phyloP scores from a whole-genome alignment of 2,329 filamentous ascomycete genomes.

The Hymenoscyphus infarciens region DNA sequence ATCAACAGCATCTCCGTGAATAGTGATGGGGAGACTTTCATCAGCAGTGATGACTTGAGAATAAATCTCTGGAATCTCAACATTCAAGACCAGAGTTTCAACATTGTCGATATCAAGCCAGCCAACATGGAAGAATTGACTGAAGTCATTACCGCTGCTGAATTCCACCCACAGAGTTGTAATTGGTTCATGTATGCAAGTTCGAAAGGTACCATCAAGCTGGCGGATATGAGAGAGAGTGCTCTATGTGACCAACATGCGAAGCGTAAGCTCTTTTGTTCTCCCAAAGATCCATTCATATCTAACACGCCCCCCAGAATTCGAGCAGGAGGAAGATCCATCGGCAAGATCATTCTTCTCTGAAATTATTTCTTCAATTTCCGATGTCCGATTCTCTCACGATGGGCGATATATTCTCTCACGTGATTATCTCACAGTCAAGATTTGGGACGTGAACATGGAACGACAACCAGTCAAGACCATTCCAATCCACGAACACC shows the following conservation, averaged over 20 bases:
- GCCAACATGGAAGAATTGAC: constrained; percentile 99
- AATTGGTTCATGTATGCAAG: constrained; percentile 99
- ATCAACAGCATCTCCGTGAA: constrained; percentile 99
- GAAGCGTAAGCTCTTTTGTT: constrained; percentile 61
- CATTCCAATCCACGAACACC: constrained; percentile 96
- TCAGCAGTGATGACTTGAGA: constrained; percentile 94
- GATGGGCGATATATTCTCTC: constrained; percentile 97
- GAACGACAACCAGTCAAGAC: constrained; percentile 96
- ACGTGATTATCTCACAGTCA: constrained; percentile 95
- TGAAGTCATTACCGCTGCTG: constrained; percentile 96
- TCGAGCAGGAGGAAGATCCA: constrained; percentile 97
- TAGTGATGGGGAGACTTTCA: constrained; percentile 98
- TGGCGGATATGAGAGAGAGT: constrained; percentile 97
- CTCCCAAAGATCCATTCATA: constrained; percentile 9
- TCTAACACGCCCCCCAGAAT: constrained; percentile 58
- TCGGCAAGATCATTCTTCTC: constrained; percentile 98
- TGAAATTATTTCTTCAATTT: constrained; percentile 99
- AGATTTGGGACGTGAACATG: constrained; percentile 99
- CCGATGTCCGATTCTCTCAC: constrained; percentile 94
- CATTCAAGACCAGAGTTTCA: constrained; percentile 99
- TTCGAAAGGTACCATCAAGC: constrained; percentile 97
- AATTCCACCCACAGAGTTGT: constrained; percentile 95
- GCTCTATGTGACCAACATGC: constrained; percentile 93
- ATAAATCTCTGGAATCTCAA: constrained; percentile 99
- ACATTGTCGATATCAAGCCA: constrained; percentile 99